These are phyloP conservation scores for Cucurbita argyrosperma DNA, from an alignment of 306 rosid genomes.

Conservation along the genomic window DNA sequence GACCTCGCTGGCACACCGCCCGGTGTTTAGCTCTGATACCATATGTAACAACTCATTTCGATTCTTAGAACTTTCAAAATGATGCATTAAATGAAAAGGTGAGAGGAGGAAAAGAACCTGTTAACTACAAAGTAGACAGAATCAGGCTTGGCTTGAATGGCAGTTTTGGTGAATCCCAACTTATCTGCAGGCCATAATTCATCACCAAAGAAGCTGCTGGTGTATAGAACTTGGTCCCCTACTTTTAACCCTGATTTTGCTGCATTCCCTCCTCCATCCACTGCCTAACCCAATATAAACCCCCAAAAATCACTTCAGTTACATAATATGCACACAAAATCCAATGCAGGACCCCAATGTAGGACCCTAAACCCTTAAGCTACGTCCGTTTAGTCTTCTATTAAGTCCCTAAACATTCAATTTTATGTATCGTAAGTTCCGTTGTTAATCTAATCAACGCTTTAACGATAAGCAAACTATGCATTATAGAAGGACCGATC, in stretches of 20 bases:
- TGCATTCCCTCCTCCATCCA: conserved; percentile 95
- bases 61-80: no score
- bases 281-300: conserved; percentile 34
- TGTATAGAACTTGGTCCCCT: conserved; percentile 88
- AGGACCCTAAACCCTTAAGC: no score
- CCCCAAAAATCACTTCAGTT: conserved; percentile 10
- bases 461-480: no score
- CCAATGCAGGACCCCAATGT: not conserved
- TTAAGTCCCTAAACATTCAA: no score
- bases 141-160: conserved; percentile 89
- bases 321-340: not conserved
- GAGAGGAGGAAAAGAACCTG: conserved; percentile 37
- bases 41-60: no score
- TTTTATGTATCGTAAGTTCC: no score
- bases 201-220: conserved; percentile 98
- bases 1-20: no score
- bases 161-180: conserved; percentile 95
- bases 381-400: no score
- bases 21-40: no score
- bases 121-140: conserved; percentile 87
- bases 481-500: no score
- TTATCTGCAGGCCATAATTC: conserved; percentile 99
- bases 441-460: no score
- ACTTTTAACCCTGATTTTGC: conserved; percentile 78
- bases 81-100: not conserved